Conservation (phyloP, 805 yeast species). For the Kuraishia capsulata region DNA sequence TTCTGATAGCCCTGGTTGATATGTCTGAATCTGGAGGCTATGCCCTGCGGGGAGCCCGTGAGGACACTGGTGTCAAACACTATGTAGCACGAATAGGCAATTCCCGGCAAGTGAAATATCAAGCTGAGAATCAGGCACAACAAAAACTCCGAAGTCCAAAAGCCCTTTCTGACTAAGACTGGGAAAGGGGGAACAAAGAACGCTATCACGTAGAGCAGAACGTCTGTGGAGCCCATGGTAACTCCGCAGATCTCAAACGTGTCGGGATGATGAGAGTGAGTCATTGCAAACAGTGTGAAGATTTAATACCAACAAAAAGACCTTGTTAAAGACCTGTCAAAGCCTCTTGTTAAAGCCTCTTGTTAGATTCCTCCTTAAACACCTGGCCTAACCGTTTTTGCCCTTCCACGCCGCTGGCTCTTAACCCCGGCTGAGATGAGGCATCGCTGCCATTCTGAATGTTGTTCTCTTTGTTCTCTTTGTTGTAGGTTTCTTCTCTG, state of each 20-base stretch:
- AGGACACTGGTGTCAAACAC: conserved; percentile 20
- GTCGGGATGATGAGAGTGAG: no score
- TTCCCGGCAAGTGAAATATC: conserved; percentile 42
- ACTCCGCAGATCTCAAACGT: conserved; percentile 8
- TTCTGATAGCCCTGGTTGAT: conserved; percentile 1
- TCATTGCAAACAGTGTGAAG: neutral
- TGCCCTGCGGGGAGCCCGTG: conserved; percentile 13
- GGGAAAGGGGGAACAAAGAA: conserved; percentile 70
- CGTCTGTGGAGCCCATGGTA: conserved; percentile 28
- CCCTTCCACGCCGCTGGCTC: no score
- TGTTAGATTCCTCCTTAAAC: no score
- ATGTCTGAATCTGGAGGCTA: conserved; percentile 7
- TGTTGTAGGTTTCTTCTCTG: neutral
- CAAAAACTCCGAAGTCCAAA: conserved; percentile 42
- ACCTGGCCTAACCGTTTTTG: no score
- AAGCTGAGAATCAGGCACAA: conserved; percentile 30
- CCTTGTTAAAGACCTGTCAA: no score
- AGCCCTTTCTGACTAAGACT: conserved; percentile 56
- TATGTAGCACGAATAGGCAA: conserved; percentile 40
- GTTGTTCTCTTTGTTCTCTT: neutral
- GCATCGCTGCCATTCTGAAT: neutral
- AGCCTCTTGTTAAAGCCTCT: no score
- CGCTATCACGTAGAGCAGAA: conserved; percentile 50
- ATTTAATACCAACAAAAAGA: no score
- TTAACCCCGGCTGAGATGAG: no score